A percentile compares a stretch with the other conserved stretches of the same genome.
phyloP scores from a whole-genome alignment of 345 rosid species.

The Brassica incana region DNA sequence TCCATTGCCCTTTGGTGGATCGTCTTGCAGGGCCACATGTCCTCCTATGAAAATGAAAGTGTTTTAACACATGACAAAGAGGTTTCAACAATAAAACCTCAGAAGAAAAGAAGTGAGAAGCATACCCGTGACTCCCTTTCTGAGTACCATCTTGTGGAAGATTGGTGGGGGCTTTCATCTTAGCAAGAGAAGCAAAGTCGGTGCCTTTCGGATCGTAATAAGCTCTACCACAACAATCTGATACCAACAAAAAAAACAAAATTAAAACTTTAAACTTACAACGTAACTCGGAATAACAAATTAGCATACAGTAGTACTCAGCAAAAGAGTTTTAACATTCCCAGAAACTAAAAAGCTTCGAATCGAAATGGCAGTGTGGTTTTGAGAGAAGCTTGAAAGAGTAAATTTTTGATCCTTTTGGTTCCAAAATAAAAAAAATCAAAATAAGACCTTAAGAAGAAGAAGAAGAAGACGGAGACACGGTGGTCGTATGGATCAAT shows the following conservation, averaged over 20 bases:
- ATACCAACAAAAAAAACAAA: too few relatives aligned
- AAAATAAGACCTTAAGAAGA: slow-evolving; percentile 2
- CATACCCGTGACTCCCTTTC: slow-evolving; percentile 75
- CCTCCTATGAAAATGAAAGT: slow-evolving; percentile 37
- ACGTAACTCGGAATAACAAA: not conserved
- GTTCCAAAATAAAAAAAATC: not conserved
- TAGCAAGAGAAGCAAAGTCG: slow-evolving; percentile 49
- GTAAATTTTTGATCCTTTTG: not conserved
- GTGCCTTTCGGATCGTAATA: slow-evolving; percentile 46
- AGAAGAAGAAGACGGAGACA: slow-evolving; percentile 22
- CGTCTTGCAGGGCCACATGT: slow-evolving; percentile 44
- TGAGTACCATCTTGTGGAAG: slow-evolving; percentile 54
- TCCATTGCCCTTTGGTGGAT: slow-evolving; percentile 47
- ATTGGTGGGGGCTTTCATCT: slow-evolving; percentile 51
- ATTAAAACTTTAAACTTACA: not conserved
- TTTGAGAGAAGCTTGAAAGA: slow-evolving; percentile 2
- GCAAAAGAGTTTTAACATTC: slow-evolving; percentile 7
- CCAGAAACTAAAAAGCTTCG: slow-evolving; percentile 12
- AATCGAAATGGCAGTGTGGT: slow-evolving; percentile 11
- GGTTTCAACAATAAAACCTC: slow-evolving; percentile 13
- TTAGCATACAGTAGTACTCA: not conserved
- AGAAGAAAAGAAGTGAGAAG: slow-evolving; percentile 14
- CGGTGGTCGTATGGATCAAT: not conserved
- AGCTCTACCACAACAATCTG: slow-evolving; percentile 6
- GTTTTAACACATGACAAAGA: slow-evolving; percentile 22